These are phyloP conservation scores for Arthrobotrys pseudoclavata DNA, from an alignment of 2,329 filamentous ascomycete genomes.

Conservation along the genomic window DNA sequence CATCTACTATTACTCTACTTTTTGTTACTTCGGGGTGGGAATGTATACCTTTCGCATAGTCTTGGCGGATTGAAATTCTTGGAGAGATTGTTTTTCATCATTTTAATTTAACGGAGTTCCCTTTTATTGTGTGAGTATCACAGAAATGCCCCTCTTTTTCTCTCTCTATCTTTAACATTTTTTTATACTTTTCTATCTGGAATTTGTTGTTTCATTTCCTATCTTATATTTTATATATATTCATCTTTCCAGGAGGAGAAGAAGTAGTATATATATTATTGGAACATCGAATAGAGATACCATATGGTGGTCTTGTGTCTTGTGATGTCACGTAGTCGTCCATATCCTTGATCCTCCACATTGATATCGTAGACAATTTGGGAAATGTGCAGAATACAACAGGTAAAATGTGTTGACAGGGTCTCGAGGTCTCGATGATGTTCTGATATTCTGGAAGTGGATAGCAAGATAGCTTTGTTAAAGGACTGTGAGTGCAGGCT, in stretches of 20 bases:
- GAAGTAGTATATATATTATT: background rate
- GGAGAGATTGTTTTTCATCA: background rate
- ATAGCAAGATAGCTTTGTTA: no score
- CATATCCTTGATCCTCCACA: no score
- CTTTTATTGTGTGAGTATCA: background rate
- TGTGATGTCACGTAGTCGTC: no score
- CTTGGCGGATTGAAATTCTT: background rate
- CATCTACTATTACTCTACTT: background rate
- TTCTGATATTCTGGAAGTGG: no score
- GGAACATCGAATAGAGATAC: background rate
- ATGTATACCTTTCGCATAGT: constrained; percentile 13
- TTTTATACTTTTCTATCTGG: background rate
- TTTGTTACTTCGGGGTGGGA: constrained; percentile 14
- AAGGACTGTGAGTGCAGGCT: no score
- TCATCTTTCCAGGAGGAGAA: background rate
- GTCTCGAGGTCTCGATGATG: no score
- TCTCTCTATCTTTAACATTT: background rate
- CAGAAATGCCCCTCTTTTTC: background rate
- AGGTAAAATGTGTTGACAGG: background rate
- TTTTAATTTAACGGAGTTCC: constrained; percentile 1
- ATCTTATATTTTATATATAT: background rate
- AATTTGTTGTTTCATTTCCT: background rate
- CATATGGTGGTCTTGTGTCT: no score
- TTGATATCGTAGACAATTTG: no score
- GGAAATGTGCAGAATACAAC: background rate